Evolutionary conservation across 352 stramenopile species (phyloP).

Genomic region (Thalassiosira mediterranea): DNA sequence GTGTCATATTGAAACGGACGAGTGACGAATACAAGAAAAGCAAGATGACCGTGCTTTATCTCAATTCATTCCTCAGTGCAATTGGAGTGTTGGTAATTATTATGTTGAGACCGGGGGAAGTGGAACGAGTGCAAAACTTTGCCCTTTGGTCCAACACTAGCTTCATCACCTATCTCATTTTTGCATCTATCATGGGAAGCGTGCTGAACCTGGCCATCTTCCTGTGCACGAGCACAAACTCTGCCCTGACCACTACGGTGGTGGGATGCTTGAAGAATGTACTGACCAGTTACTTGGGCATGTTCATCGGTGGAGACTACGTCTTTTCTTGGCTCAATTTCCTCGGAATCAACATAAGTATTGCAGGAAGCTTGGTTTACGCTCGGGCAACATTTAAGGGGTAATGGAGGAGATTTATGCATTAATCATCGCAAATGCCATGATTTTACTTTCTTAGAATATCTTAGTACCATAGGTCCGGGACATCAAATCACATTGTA

Average conservation of each 20-base stretch:
- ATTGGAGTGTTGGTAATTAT: constrained; percentile 46
- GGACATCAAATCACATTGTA: too few species aligned
- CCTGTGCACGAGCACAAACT: constrained; percentile 77
- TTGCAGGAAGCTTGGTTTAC: constrained; percentile 52
- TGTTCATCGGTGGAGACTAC: constrained; percentile 79
- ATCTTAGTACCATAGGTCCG: too few species aligned
- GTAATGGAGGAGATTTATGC: too few species aligned
- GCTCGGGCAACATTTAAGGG: constrained; percentile 45
- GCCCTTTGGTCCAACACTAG: constrained; percentile 37
- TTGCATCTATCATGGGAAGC: constrained; percentile 56
- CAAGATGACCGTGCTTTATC: constrained; percentile 69
- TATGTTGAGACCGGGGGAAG: constrained; percentile 46
- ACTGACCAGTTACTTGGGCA: constrained; percentile 70
- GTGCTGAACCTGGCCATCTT: constrained; percentile 83
- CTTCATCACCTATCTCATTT: constrained; percentile 53
- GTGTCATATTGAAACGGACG: constrained; percentile 73
- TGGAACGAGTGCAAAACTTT: constrained; percentile 48
- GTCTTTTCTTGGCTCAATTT: constrained; percentile 75
- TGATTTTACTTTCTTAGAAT: too few species aligned
- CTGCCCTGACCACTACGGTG: constrained; percentile 78
- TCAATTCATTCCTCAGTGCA: constrained; percentile 66
- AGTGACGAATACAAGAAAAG: constrained; percentile 47
- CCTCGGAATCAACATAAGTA: constrained; percentile 62
- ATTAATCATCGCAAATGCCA: too few species aligned
- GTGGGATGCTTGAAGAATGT: constrained; percentile 79